phyloP scores from a whole-genome alignment of 164 flowering plant species.

The Nelumbo lutea region DNA sequence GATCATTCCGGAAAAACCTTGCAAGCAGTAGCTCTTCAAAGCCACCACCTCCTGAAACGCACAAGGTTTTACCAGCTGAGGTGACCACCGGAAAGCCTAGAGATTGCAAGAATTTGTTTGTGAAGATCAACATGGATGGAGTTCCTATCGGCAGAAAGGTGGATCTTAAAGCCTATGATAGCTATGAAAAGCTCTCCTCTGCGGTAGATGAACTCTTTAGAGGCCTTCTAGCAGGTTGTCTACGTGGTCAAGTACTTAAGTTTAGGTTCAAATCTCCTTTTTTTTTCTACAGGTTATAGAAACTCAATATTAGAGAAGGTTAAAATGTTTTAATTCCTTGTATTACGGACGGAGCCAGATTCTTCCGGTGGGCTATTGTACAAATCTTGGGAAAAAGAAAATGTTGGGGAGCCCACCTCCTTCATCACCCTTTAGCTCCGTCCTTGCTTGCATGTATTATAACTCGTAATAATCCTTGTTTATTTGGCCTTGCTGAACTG shows the following conservation, averaged over 20 bases:
- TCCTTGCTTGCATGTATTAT: no score
- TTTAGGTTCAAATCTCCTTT: no score
- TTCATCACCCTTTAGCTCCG: no score
- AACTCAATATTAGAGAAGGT: no score
- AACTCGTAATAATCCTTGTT: background rate
- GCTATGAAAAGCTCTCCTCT: constrained; percentile 31
- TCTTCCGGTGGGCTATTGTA: no score
- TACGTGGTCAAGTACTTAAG: background rate
- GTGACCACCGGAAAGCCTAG: constrained; percentile 26
- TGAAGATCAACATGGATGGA: constrained; percentile 98
- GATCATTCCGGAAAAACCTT: constrained; percentile 83
- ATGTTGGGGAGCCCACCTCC: no score
- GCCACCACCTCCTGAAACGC: constrained; percentile 35
- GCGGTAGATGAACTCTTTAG: constrained; percentile 30
- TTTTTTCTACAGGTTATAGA: no score
- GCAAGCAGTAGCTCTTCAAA: constrained; percentile 53
- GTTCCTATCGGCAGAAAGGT: constrained; percentile 63
- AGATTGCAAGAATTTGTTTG: constrained; percentile 51
- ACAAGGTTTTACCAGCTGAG: constrained; percentile 26
- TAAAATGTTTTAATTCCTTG: no score
- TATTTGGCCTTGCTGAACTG: background rate
- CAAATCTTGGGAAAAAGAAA: no score
- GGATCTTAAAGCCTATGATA: constrained; percentile 26
- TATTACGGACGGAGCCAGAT: no score
- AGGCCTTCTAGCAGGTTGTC: constrained; percentile 30